A percentile compares a stretch with the other conserved stretches of the same genome.
These are phyloP conservation scores for Blastomyces emzantsi DNA, from an alignment of 2,329 filamentous ascomycete genomes.

Conservation along the genomic window DNA sequence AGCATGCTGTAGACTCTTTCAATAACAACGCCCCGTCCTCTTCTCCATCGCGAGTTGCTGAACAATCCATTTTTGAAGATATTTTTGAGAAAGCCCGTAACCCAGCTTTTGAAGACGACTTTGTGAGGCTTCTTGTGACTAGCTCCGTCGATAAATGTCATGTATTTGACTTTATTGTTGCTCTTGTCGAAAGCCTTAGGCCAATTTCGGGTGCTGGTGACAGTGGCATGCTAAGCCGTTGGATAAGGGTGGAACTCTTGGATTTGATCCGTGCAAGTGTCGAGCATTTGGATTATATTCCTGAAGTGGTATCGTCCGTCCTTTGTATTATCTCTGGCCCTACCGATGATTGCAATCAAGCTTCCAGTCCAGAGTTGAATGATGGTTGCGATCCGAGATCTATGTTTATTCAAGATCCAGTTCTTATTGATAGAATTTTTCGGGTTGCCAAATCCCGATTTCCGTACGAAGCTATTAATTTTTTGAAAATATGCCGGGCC, in stretches of 20 bases:
- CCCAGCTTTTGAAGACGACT: constrained; percentile 37
- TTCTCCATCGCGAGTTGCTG: constrained; percentile 23
- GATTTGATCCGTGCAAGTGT: constrained; percentile 62
- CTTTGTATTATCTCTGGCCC: constrained; percentile 53
- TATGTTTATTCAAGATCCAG: constrained; percentile 49
- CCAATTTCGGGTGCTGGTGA: constrained; percentile 41
- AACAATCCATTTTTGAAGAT: constrained; percentile 40
- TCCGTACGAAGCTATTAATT: constrained; percentile 75
- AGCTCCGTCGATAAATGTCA: constrained; percentile 39
- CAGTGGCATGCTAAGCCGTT: constrained; percentile 49
- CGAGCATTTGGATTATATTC: constrained; percentile 60
- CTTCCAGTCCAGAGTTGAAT: constrained; percentile 15
- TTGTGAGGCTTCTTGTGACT: constrained; percentile 40
- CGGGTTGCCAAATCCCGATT: constrained; percentile 65
- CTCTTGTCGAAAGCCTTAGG: constrained; percentile 38
- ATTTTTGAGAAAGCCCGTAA: constrained; percentile 39
- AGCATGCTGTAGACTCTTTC: constrained; percentile 34
- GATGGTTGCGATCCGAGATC: constrained; percentile 33
- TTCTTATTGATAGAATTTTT: constrained; percentile 52
- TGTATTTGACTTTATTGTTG: constrained; percentile 42
- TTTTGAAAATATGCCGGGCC: constrained; percentile 61
- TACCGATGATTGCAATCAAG: constrained; percentile 18
- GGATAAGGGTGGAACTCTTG: constrained; percentile 56
- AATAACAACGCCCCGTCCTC: constrained; percentile 30
- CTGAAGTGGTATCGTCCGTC: constrained; percentile 58